phyloP scores from a whole-genome alignment of 2,329 filamentous ascomycete genomes.

The Zymoseptoria pseudotritici region DNA sequence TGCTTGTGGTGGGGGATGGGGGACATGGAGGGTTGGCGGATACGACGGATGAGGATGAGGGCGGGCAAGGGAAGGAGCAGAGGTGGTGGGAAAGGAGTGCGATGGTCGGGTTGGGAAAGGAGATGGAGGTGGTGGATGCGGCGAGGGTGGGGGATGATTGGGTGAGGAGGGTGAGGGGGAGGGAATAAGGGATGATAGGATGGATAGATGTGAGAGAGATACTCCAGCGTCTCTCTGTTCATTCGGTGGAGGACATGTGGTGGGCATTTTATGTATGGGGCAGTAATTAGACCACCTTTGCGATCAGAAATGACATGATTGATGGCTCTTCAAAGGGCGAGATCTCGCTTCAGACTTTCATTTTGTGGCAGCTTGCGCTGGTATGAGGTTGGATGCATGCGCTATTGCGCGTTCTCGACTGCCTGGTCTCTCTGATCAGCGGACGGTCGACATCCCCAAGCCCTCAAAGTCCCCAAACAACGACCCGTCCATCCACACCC shows the following conservation, averaged over 20 bases:
- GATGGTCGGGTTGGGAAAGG: constrained; percentile 76
- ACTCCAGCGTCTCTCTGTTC: too few species aligned
- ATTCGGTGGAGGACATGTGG: too few species aligned
- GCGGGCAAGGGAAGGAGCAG: constrained; percentile 40
- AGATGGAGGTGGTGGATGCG: constrained; percentile 81
- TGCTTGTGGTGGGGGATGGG: constrained; percentile 60
- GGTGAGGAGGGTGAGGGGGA: constrained; percentile 65
- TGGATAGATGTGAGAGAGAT: too few species aligned
- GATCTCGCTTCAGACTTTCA: too few species aligned
- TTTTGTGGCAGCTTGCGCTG: too few species aligned
- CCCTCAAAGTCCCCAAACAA: constrained; percentile 40
- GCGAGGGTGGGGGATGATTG: constrained; percentile 80
- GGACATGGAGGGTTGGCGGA: constrained; percentile 75
- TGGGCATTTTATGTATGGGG: too few species aligned
- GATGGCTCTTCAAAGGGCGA: not conserved
- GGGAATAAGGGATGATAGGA: constrained; percentile 22
- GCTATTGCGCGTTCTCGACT: too few species aligned
- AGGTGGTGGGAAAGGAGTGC: constrained; percentile 75
- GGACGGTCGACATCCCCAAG: too few species aligned
- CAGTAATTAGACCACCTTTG: too few species aligned
- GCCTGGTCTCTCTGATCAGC: too few species aligned
- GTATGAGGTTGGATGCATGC: too few species aligned
- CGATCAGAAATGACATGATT: too few species aligned
- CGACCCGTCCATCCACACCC: constrained; percentile 42
- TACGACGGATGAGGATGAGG: constrained; percentile 59